Evolutionary conservation across 1,139 yeast genomes (phyloP).

Genomic region (Yamadazyma dendronema): DNA sequence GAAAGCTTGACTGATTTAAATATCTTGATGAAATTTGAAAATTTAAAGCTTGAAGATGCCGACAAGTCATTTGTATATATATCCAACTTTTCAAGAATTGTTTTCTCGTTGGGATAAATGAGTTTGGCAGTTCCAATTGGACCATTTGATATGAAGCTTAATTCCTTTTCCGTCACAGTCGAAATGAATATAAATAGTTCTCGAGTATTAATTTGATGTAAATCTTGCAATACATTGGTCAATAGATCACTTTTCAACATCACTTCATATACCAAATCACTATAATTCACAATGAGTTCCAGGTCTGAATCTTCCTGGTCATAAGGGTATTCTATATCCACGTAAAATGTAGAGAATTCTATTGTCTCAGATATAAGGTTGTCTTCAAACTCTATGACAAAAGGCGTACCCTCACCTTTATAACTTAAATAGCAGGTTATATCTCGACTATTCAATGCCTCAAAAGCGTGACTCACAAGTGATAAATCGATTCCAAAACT

Average conservation of each 20-base stretch:
- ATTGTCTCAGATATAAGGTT: conserved; percentile 65
- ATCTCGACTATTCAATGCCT: conserved; percentile 10
- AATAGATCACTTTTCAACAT: conserved; percentile 67
- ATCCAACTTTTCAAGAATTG: conserved; percentile 52
- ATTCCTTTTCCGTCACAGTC: conserved; percentile 27
- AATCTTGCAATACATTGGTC: conserved; percentile 62
- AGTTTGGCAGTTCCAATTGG: conserved; percentile 70
- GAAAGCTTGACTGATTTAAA: conserved; percentile 56
- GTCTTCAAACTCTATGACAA: conserved; percentile 72
- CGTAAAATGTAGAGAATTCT: conserved; percentile 60
- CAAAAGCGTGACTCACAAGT: conserved; percentile 29
- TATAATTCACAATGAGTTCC: conserved; percentile 42
- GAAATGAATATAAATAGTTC: conserved; percentile 52
- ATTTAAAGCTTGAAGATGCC: conserved; percentile 37
- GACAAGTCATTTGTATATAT: conserved; percentile 19
- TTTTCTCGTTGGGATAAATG: conserved; percentile 61
- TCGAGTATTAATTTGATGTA: conserved; percentile 62
- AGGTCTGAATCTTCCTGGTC: conserved; percentile 30
- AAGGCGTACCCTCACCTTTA: conserved; percentile 60
- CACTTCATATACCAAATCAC: conserved; percentile 56
- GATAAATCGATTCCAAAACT: conserved; percentile 40
- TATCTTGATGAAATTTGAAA: conserved; percentile 51
- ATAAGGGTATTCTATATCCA: conserved; percentile 38
- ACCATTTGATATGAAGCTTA: conserved; percentile 62
- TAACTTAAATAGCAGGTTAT: conserved; percentile 40